Conservation (phyloP, 441 rosid genomes). For the Gossypium schwendimanii region DNA sequence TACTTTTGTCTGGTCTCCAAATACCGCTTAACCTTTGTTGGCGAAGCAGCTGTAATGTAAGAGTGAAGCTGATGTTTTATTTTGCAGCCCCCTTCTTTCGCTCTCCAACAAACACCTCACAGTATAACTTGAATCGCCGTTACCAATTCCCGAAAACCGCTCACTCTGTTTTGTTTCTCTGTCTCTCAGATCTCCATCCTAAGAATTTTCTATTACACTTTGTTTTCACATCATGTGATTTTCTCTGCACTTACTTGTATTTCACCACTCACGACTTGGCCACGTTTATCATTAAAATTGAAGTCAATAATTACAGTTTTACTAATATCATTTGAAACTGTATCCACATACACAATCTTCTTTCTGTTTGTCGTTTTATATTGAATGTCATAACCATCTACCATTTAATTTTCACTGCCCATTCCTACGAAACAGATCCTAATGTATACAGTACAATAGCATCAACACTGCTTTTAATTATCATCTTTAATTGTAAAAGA, state of each 20-base stretch:
- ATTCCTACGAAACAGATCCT: not conserved
- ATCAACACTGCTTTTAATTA: no score
- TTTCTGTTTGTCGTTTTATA: not conserved
- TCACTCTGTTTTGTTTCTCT: not conserved
- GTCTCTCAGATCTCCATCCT: slow-evolving; percentile 10
- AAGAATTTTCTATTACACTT: not conserved
- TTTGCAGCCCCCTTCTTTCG: not conserved
- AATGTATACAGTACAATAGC: not conserved
- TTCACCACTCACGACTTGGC: slow-evolving; percentile 7
- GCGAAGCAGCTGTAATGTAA: slow-evolving; percentile 21
- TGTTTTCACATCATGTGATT: not conserved
- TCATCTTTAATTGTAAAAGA: no score
- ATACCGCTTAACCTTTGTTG: not conserved
- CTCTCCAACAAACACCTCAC: not conserved
- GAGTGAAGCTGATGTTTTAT: not conserved
- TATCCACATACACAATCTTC: not conserved
- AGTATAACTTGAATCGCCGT: slow-evolving; percentile 17
- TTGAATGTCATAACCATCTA: not conserved
- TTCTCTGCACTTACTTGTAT: not conserved
- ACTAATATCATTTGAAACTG: not conserved
- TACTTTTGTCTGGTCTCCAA: slow-evolving; percentile 17
- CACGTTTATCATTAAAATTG: not conserved
- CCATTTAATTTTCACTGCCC: not conserved
- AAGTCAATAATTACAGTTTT: not conserved
- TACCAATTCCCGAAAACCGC: slow-evolving; percentile 27